A percentile compares a stretch with the other conserved stretches of the same genome.
Evolutionary conservation across 805 yeast genomes (phyloP).

Genomic region (Maudiozyma bulderi): DNA sequence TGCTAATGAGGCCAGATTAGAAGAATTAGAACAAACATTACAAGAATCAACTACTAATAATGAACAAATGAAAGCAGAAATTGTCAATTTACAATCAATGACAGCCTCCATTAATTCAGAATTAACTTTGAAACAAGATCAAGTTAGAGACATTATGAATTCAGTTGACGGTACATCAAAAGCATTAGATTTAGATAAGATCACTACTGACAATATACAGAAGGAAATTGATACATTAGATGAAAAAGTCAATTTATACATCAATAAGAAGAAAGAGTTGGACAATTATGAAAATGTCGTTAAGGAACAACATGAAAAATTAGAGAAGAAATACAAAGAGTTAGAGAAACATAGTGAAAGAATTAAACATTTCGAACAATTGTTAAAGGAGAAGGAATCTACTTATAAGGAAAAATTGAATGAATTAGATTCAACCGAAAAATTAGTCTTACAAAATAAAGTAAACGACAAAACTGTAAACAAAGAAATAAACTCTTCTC

Average conservation of each 20-base stretch:
- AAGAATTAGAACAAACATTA: slow-evolving; percentile 48
- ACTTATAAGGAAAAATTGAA: slow-evolving; percentile 61
- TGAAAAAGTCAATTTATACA: slow-evolving; percentile 19
- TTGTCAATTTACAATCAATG: slow-evolving; percentile 61
- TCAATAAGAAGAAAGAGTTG: slow-evolving; percentile 27
- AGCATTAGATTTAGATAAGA: slow-evolving; percentile 54
- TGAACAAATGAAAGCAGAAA: slow-evolving; percentile 51
- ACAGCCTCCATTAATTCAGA: slow-evolving; percentile 49
- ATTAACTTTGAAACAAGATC: slow-evolving; percentile 40
- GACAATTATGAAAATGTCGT: slow-evolving; percentile 23
- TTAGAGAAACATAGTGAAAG: slow-evolving; percentile 18
- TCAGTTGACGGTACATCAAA: slow-evolving; percentile 54
- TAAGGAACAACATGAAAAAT: slow-evolving; percentile 22
- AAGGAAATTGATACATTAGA: slow-evolving; percentile 28
- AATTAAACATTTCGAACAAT: slow-evolving; percentile 1
- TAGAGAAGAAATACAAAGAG: slow-evolving; percentile 21
- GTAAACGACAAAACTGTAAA: background rate
- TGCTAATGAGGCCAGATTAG: slow-evolving; percentile 54
- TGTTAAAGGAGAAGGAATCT: slow-evolving; percentile 21
- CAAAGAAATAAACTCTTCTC: background rate
- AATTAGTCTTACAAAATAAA: background rate
- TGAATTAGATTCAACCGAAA: background rate
- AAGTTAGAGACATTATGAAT: slow-evolving; percentile 50
- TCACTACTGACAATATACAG: slow-evolving; percentile 35
- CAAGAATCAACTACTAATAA: slow-evolving; percentile 61